A percentile compares a stretch with the other conserved stretches of the same genome.
phyloP scores from a whole-genome alignment of 2,329 filamentous ascomycete genomes.

The Cadophora sp. region DNA sequence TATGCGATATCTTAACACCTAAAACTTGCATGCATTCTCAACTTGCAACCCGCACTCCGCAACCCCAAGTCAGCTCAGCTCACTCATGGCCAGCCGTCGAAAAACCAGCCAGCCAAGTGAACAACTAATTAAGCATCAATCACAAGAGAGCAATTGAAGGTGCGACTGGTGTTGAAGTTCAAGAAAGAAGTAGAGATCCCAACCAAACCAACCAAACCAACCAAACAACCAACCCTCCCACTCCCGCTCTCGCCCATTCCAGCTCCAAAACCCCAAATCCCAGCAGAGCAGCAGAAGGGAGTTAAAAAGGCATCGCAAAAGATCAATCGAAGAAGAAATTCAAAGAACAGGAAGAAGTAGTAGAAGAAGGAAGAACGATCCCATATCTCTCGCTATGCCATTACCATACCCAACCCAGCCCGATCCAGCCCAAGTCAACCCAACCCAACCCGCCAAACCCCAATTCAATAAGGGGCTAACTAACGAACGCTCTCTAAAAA shows the following conservation, averaged over 20 bases:
- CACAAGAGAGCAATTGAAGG: neutral
- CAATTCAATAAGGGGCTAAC: neutral
- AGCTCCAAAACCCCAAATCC: slow-evolving; percentile 6
- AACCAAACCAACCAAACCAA: too few relatives aligned
- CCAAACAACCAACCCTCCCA: neutral
- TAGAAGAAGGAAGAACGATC: neutral
- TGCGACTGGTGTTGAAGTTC: neutral
- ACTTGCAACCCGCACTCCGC: neutral
- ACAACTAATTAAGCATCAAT: neutral
- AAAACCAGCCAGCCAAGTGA: too few relatives aligned
- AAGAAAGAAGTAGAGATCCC: neutral
- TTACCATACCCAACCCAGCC: slow-evolving; percentile 14
- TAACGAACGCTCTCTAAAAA: slow-evolving; percentile 7
- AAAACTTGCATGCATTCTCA: neutral
- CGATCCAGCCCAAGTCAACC: neutral
- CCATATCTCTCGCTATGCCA: slow-evolving; percentile 17
- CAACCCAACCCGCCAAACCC: slow-evolving; percentile 1
- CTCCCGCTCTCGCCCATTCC: too few relatives aligned
- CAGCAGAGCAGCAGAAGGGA: neutral
- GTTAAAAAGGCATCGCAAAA: neutral
- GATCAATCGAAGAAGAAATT: neutral
- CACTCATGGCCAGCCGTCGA: neutral
- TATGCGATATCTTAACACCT: neutral
- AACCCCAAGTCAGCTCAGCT: neutral
- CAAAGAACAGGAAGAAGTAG: neutral